These are phyloP conservation scores for Cyclostephanos tholiformis DNA, from an alignment of 108 stramenopile genomes.

Conservation along the genomic window DNA sequence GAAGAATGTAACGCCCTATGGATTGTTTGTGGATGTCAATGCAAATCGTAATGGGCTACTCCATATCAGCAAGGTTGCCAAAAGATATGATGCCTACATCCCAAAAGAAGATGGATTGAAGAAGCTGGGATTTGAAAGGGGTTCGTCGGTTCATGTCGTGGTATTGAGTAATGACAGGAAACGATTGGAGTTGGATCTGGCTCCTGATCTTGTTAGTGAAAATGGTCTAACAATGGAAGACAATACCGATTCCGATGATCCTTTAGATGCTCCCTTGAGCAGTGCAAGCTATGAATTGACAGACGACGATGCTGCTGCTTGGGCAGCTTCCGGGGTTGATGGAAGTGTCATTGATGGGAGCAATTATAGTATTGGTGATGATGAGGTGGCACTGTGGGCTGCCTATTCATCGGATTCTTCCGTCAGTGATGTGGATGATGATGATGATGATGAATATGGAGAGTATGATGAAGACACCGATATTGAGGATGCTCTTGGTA, in stretches of 20 bases:
- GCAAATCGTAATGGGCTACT: conserved; percentile 78
- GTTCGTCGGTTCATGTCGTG: conserved; percentile 52
- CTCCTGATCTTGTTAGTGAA: conserved; percentile 17
- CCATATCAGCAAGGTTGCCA: conserved; percentile 71
- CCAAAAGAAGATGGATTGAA: conserved; percentile 70
- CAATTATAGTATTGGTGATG: conserved; percentile 19
- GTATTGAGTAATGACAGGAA: conserved; percentile 60
- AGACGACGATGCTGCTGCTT: conserved; percentile 44
- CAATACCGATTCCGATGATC: not conserved
- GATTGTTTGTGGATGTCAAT: conserved; percentile 75
- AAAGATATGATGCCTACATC: conserved; percentile 53
- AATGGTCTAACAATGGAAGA: conserved; percentile 8
- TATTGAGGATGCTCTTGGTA: conserved; percentile 79
- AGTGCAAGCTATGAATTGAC: not conserved
- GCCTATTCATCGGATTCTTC: conserved; percentile 43
- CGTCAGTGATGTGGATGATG: conserved; percentile 40
- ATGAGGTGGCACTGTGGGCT: conserved; percentile 59
- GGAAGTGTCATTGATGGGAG: conserved; percentile 10
- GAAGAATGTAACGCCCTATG: conserved; percentile 61
- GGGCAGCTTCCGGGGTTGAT: conserved; percentile 23
- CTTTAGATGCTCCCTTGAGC: not conserved
- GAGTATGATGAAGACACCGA: conserved; percentile 79
- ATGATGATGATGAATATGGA: conserved; percentile 53
- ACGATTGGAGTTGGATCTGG: conserved; percentile 67
- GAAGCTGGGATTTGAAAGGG: conserved; percentile 57